Conservation (phyloP, 345 rosid species). For the Limnanthes douglasii region DNA sequence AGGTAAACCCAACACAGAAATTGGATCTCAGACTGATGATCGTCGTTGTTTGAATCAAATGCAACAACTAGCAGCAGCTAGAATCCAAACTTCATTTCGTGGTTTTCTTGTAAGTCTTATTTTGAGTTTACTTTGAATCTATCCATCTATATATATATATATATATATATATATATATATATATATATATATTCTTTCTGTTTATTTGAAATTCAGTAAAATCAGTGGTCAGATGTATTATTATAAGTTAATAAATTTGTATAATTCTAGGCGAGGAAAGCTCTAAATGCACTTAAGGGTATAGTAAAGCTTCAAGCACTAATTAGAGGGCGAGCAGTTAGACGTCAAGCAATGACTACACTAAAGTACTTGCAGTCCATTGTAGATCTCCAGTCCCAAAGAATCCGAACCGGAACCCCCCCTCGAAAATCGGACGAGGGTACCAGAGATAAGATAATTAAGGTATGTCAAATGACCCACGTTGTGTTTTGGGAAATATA, state of each 20-base stretch:
- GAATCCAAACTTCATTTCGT: conserved; percentile 58
- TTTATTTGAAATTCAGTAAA: not conserved
- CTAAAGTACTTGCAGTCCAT: conserved; percentile 78
- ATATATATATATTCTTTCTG: not conserved
- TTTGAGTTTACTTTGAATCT: not conserved
- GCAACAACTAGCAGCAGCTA: conserved; percentile 31
- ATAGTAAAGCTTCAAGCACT: conserved; percentile 89
- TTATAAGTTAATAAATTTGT: not conserved
- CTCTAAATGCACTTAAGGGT: conserved; percentile 77
- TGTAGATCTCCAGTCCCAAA: conserved; percentile 63
- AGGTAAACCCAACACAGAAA: conserved; percentile 10
- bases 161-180: not conserved
- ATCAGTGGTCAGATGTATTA: conserved; percentile 1
- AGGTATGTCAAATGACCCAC: conserved; percentile 12
- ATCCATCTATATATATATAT: conserved; percentile 1
- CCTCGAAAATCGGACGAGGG: conserved; percentile 21
- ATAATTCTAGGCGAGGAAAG: conserved; percentile 66
- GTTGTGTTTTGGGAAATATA: not conserved
- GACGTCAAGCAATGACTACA: conserved; percentile 72
- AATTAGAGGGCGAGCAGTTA: conserved; percentile 59
- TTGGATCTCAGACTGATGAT: conserved; percentile 3
- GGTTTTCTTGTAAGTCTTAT: conserved; percentile 58
- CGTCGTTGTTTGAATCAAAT: conserved; percentile 10
- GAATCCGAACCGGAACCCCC: conserved; percentile 26
- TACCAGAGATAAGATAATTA: conserved; percentile 38